Evolutionary conservation across 192 early-diverging fungal species (phyloP).

Genomic region (Spizellomyces sp.): DNA sequence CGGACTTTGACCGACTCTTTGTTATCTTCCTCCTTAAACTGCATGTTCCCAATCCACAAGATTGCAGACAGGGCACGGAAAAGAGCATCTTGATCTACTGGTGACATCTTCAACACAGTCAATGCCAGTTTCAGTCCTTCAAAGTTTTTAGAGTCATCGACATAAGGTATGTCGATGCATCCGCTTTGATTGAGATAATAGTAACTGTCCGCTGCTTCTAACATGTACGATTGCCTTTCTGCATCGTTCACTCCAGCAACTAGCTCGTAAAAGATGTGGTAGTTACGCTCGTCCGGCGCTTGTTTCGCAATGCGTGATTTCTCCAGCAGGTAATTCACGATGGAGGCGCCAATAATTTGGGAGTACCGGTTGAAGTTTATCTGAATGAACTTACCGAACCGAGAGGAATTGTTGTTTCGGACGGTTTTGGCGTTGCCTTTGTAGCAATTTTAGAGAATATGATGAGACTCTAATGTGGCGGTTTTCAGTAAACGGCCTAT

Average conservation of each 20-base stretch:
- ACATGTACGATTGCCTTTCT: slow-evolving; percentile 42
- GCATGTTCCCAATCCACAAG: slow-evolving; percentile 50
- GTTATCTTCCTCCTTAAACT: slow-evolving; percentile 59
- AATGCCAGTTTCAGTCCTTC: slow-evolving; percentile 78
- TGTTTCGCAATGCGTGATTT: slow-evolving; percentile 58
- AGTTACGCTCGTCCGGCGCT: slow-evolving; percentile 55
- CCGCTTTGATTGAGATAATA: slow-evolving; percentile 55
- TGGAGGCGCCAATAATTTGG: slow-evolving; percentile 56
- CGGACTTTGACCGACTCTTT: slow-evolving; percentile 73
- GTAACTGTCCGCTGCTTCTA: slow-evolving; percentile 34
- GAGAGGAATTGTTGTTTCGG: slow-evolving; percentile 61
- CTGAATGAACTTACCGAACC: slow-evolving; percentile 65
- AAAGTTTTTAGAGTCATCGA: slow-evolving; percentile 60
- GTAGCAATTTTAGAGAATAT: not conserved
- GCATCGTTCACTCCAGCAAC: slow-evolving; percentile 46
- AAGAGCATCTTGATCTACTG: slow-evolving; percentile 63
- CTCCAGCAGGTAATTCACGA: slow-evolving; percentile 60
- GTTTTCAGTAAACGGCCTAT: not conserved
- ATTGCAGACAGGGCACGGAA: slow-evolving; percentile 43
- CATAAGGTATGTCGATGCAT: slow-evolving; percentile 50
- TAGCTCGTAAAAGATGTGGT: slow-evolving; percentile 62
- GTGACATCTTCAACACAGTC: slow-evolving; percentile 60
- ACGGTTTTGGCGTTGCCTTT: slow-evolving; percentile 61
- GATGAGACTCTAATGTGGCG: not conserved
- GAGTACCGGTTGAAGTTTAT: slow-evolving; percentile 48